These are phyloP conservation scores for Aspergillus jensenii DNA, from an alignment of 2,329 filamentous ascomycete genomes.

Conservation along the genomic window DNA sequence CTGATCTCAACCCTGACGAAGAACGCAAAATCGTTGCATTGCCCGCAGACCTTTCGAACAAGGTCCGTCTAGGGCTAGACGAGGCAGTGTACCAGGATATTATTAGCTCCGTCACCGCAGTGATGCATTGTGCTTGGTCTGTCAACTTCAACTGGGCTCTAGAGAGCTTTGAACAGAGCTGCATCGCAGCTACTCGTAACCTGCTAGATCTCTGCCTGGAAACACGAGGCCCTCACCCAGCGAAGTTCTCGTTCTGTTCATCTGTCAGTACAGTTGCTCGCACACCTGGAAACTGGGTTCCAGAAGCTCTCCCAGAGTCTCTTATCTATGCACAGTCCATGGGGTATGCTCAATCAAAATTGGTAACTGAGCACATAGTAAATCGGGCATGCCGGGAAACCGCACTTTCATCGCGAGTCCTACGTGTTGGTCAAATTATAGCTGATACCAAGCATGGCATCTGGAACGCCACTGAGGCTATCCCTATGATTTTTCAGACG, in stretches of 20 bases:
- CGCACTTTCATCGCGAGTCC: constrained; percentile 18
- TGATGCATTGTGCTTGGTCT: constrained; percentile 68
- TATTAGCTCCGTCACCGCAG: constrained; percentile 43
- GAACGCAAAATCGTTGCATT: constrained; percentile 47
- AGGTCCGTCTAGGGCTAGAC: constrained; percentile 49
- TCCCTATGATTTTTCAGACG: constrained; percentile 47
- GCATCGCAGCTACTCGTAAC: constrained; percentile 51
- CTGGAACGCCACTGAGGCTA: constrained; percentile 17
- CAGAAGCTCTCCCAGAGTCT: constrained; percentile 5
- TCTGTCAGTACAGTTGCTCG: constrained; percentile 20
- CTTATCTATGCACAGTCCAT: constrained; percentile 20
- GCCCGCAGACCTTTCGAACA: constrained; percentile 48
- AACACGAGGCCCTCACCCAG: constrained; percentile 26
- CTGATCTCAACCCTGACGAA: constrained; percentile 12
- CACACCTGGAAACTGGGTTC: constrained; percentile 8
- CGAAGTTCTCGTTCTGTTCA: constrained; percentile 38
- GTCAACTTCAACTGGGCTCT: constrained; percentile 63
- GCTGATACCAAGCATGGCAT: constrained; percentile 26
- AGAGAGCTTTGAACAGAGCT: constrained; percentile 54
- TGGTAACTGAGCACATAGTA: constrained; percentile 33
- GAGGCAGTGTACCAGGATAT: constrained; percentile 42
- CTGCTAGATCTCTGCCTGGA: constrained; percentile 39
- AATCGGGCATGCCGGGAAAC: constrained; percentile 18
- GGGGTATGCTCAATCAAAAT: constrained; percentile 36
- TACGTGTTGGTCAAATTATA: constrained; percentile 36